Base-by-base conservation (phyloP, 352 stramenopile species). In the Globisporangium rhizosaccharum region DNA sequence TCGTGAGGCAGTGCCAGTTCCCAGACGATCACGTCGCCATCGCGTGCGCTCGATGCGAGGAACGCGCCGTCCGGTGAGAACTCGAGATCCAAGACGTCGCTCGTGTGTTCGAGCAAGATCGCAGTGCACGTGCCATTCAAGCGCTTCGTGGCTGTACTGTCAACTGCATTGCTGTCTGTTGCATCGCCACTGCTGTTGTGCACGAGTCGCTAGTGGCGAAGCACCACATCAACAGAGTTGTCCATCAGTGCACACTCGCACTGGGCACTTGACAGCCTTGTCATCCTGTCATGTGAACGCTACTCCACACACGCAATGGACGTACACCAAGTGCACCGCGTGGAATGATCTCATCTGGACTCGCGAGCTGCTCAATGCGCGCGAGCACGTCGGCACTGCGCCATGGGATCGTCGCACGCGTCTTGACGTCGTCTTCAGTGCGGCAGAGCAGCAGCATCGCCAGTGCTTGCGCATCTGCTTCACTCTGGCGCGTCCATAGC, bases 11-110 rank as follows among this genome's bases (percentile, higher is more conserved):
- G 57, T 39, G 7, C 1, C 11, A 90, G 57, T 36, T 77, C 60
- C 80, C 85, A 96, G 12, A 96, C 61, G 11, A 97, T 65, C 14
- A 96, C 76, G 12, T 73, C 80, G 1, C 81, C 85, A 39, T 94
- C 82, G 20, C 85, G 85, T 6, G 81, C 88, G 4, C 82, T 81
- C 1, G 86, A 95, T 18, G 87, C 87, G 56, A 97, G 63, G 36
- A 82, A 75, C 14, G 74, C 56, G 28, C 88, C 89, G 59, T 94
- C 62, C 0, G 88, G 87, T 6, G 86, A 91, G 54, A 96, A 97
- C 4, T 71, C 67, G 15, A 96, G 50, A 42, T 89, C 75, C 57
- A 72, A 73, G n/a, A 93, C 76, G 39, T 91, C 79, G 30, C 67
- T 70, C 9, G 59, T 76, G 58, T 88, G 79, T 28, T 72, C 71